These are phyloP conservation scores for Chlorophyllum brunneum DNA, from an alignment of 768 basidiomycete species.

Conservation along the genomic window DNA sequence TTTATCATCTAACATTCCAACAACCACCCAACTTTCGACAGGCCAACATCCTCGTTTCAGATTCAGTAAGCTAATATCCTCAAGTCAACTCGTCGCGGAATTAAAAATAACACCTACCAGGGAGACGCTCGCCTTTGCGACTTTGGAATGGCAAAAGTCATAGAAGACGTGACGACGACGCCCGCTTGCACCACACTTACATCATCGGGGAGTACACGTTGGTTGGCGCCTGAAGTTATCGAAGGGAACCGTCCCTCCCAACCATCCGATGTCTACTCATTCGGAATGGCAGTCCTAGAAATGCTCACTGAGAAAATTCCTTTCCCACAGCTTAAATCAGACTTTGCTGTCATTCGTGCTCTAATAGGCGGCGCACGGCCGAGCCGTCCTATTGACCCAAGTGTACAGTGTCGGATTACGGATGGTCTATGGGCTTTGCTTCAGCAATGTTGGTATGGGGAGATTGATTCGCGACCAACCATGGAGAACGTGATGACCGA, in stretches of 20 bases:
- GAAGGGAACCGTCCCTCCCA: background rate
- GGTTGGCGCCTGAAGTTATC: slow-evolving; percentile 1
- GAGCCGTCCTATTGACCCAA: slow-evolving; percentile 34
- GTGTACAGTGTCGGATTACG: slow-evolving; percentile 32
- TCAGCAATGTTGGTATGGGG: slow-evolving; percentile 41
- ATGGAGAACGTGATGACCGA: slow-evolving; percentile 32
- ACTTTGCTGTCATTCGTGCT: slow-evolving; percentile 1
- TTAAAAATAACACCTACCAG: too few relatives aligned
- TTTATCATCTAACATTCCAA: too few relatives aligned
- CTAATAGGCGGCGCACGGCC: slow-evolving; percentile 30
- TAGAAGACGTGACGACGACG: background rate
- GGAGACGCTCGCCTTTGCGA: background rate
- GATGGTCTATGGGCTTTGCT: slow-evolving; percentile 48
- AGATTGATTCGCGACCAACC: slow-evolving; percentile 33
- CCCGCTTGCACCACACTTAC: slow-evolving; percentile 21
- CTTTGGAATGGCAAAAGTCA: background rate
- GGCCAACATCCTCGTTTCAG: background rate
- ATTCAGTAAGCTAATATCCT: background rate
- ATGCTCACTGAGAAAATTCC: background rate
- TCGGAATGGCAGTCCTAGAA: background rate
- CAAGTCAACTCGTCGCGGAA: too few relatives aligned
- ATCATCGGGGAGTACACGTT: background rate
- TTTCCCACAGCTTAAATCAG: background rate
- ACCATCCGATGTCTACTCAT: background rate
- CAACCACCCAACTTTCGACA: too few relatives aligned